Conservation (phyloP, 73 alveolate genomes). For the Paramecium biaurelia region DNA sequence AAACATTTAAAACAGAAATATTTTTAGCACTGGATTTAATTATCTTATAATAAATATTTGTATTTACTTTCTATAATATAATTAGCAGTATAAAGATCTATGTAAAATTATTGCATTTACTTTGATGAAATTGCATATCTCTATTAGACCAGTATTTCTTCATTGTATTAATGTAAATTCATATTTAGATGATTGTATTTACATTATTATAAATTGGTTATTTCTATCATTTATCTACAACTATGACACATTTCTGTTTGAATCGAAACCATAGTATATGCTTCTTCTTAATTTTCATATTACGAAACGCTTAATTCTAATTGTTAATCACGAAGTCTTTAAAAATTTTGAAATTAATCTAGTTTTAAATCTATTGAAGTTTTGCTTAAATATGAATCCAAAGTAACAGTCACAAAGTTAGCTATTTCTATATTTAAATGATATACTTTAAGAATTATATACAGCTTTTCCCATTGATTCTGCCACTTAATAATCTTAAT, state of each 20-base stretch:
- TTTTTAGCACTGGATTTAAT: neutral
- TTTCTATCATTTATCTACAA: constrained; percentile 17
- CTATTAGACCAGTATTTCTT: constrained; percentile 5
- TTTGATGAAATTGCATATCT: neutral
- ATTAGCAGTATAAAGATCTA: constrained; percentile 19
- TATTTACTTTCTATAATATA: constrained; percentile 1
- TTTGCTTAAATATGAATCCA: neutral
- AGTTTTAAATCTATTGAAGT: neutral
- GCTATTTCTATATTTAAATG: neutral
- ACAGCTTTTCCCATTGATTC: neutral
- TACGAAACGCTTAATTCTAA: neutral
- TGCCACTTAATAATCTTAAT: constrained; percentile 12
- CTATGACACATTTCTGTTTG: neutral
- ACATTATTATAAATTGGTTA: neutral
- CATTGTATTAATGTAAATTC: constrained; percentile 7
- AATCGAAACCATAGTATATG: neutral
- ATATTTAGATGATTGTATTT: neutral
- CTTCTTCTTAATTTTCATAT: neutral
- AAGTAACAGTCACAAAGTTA: neutral
- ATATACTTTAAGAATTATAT: neutral
- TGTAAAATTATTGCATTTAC: neutral
- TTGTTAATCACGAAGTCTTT: neutral
- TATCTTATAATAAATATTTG: neutral
- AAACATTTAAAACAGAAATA: constrained; percentile 15
- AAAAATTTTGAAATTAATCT: neutral